Evolutionary conservation across 169 alveolate species (phyloP), one percentile per base, ranked within the genome.

Genomic region (Plasmodium knowlesi): DNA sequence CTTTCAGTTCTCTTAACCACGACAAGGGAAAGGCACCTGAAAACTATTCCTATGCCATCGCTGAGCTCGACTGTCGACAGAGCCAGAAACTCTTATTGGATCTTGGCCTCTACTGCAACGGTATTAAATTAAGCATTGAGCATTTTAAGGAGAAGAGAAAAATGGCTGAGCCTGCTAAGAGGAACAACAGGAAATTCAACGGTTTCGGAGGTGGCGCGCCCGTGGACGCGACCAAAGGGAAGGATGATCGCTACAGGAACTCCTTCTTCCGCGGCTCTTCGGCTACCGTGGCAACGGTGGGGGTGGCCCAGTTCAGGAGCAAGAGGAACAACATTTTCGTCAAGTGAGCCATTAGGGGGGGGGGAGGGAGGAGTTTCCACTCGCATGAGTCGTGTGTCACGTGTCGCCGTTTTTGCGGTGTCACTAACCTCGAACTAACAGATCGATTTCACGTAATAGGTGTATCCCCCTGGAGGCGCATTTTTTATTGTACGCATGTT

Each of bases 51-150:
- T 88, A 88, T 32, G 94, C 94, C 57, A 88, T 88, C 19, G 94
- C 94, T 39, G 94, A 88, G 46, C 57, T 88, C 43, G 94, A 88
- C 82, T 88, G 94, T 30, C 53, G 94, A 5, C 94, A 88, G 74
- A 88, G 94, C 22, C 94, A 88, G 81, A 85, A 88, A 12, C 81
- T 88, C 28, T 53, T 88, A 1, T 50, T 88, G 2, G 94, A 88
- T 46, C 43, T 88, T 30, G 94, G 94, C 3, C 46, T 88, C 34
- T 88, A 88, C 71, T 88, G 94, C 70, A 88, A 88, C 43, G 94
- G 94, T 5, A 88, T 88, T 4, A 88, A 88, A 88, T 80, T 88
- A 43, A 88, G 81, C 41, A 88, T 88, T 14, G 94, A 88, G 71
- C 19, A 78, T 34, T 88, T 88, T 88, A 88, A 67, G n/a, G 89